Conservation (phyloP, 1,284 basidiomycete genomes). For the Leccinum fallax region DNA sequence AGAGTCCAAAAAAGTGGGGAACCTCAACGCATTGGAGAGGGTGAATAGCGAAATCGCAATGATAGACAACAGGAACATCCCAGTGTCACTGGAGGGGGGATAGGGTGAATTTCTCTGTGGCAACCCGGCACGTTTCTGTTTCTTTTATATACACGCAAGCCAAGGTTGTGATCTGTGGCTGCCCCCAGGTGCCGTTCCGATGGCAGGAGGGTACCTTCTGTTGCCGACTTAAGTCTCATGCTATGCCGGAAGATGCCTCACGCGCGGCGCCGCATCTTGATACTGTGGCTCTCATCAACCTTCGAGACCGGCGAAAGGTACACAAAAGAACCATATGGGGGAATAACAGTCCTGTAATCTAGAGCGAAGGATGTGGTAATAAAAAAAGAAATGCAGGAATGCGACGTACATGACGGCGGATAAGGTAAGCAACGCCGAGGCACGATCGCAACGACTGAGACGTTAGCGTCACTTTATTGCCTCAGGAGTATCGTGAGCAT, state of each 20-base stretch:
- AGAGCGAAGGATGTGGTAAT: background rate
- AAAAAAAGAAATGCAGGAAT: background rate
- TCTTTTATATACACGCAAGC: constrained; percentile 15
- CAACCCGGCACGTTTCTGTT: background rate
- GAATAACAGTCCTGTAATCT: background rate
- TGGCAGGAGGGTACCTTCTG: background rate
- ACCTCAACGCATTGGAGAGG: background rate
- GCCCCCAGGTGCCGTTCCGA: background rate
- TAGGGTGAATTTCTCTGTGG: background rate
- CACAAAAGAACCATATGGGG: background rate
- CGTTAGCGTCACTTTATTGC: background rate
- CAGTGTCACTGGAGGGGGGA: background rate
- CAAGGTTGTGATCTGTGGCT: background rate
- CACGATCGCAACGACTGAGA: background rate
- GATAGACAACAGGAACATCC: background rate
- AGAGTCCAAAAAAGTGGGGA: background rate
- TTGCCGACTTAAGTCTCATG: background rate
- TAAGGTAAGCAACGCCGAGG: background rate
- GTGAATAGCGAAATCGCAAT: background rate
- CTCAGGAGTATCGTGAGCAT: no score
- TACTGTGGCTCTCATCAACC: background rate
- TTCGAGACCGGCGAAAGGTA: background rate
- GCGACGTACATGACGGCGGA: background rate
- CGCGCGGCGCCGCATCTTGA: background rate
- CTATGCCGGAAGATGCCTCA: background rate